phyloP scores from a whole-genome alignment of 192 early-diverging fungal species.

The Coemansia furcata region DNA sequence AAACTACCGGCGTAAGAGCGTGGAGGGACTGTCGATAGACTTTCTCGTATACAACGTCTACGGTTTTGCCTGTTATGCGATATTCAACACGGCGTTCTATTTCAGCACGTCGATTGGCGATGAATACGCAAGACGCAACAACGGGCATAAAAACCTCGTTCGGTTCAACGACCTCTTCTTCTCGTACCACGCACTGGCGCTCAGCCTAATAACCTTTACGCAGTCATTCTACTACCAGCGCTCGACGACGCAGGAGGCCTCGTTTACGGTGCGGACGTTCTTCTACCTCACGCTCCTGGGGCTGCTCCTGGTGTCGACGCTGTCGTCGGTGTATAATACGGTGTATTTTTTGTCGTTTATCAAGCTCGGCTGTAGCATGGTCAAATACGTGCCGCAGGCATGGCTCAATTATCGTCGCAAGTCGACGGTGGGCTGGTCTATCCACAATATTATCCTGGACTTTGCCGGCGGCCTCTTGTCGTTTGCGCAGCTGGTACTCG shows the following conservation, averaged over 20 bases:
- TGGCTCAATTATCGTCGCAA: conserved; percentile 69
- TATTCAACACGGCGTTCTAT: conserved; percentile 78
- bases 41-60: conserved; percentile 83
- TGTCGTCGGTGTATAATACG: conserved; percentile 50
- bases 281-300: conserved; percentile 16
- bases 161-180: conserved; percentile 86
- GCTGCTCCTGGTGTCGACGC: not conserved
- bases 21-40: conserved; percentile 86
- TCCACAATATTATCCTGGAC: conserved; percentile 85
- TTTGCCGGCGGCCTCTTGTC: conserved; percentile 80
- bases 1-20: conserved; percentile 74
- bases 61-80: conserved; percentile 83
- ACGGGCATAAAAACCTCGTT: conserved; percentile 67
- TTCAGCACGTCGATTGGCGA: conserved; percentile 61
- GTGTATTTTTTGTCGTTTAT: conserved; percentile 74
- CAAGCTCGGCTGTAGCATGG: conserved; percentile 74
- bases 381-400: conserved; percentile 78
- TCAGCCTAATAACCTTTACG: conserved; percentile 59
- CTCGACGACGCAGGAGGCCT: conserved; percentile 18
- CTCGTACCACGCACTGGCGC: conserved; percentile 74
- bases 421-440: conserved; percentile 89
- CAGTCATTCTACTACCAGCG: conserved; percentile 68
- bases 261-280: conserved; percentile 4
- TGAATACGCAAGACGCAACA: conserved; percentile 69
- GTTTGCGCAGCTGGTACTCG: conserved; percentile 73